A percentile compares a stretch with the other conserved stretches of the same genome.
Conservation (phyloP, 441 rosid species). For the Eruca vesicaria region DNA sequence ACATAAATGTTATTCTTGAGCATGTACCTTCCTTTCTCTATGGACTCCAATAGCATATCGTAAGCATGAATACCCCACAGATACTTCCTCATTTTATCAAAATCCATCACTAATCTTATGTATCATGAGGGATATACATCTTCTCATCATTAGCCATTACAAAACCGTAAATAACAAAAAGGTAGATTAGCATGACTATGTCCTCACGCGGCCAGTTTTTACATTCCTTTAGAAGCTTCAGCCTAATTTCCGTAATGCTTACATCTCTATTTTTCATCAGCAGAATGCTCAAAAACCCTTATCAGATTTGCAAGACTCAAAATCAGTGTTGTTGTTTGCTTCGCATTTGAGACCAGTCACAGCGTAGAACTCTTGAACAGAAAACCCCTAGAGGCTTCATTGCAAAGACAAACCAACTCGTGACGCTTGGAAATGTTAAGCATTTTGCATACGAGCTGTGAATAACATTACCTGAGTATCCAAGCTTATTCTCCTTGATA, state of each 20-base stretch:
- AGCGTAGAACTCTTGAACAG: too few relatives aligned
- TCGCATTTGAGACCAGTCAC: too few relatives aligned
- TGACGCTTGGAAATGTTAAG: too few relatives aligned
- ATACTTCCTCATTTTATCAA: too few relatives aligned
- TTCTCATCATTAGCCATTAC: not conserved
- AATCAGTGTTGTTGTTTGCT: not conserved
- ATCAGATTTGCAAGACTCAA: not conserved
- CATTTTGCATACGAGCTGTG: too few relatives aligned
- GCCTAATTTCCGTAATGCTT: not conserved
- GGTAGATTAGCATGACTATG: not conserved
- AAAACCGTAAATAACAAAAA: not conserved
- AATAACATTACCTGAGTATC: too few relatives aligned
- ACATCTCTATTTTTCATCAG: not conserved
- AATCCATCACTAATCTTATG: not conserved
- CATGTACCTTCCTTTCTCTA: not conserved
- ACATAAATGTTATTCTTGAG: not conserved
- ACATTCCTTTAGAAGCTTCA: not conserved
- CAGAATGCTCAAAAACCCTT: not conserved
- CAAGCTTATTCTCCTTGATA: too few relatives aligned
- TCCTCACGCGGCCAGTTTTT: not conserved
- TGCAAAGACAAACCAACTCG: too few relatives aligned
- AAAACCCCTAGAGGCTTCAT: too few relatives aligned
- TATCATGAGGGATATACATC: not conserved
- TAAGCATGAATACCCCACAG: not conserved
- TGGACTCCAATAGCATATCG: not conserved